Conservation (phyloP, 2,329 filamentous ascomycete genomes). For the Cladorrhinum sp. region DNA sequence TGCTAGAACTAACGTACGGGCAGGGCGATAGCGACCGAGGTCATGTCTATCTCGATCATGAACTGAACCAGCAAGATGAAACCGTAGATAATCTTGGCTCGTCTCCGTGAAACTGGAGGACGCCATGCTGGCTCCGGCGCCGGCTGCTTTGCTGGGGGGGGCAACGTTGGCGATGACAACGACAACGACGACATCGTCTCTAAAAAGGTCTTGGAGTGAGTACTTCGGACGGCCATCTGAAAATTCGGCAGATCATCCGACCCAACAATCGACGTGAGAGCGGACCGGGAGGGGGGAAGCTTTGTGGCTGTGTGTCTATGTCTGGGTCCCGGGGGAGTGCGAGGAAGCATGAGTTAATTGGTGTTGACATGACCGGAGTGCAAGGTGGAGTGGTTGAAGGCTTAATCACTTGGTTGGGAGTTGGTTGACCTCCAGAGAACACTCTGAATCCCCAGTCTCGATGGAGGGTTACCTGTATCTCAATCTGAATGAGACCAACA, state of each 20-base stretch:
- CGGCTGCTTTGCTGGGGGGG: neutral
- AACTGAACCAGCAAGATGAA: constrained; percentile 26
- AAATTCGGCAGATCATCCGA: neutral
- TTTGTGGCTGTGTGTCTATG: too few relatives aligned
- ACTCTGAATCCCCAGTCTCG: too few relatives aligned
- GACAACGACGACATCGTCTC: neutral
- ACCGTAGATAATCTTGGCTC: constrained; percentile 20
- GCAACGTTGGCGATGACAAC: neutral
- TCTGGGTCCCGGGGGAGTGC: too few relatives aligned
- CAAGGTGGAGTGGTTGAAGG: neutral
- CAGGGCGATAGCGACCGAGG: constrained; percentile 25
- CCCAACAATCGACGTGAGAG: neutral
- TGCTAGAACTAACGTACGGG: constrained; percentile 15
- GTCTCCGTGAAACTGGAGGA: constrained; percentile 7
- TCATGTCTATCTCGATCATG: constrained; percentile 26
- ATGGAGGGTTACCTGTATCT: too few relatives aligned
- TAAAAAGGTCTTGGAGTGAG: neutral
- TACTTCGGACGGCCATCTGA: neutral
- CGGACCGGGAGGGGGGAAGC: neutral
- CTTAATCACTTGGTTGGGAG: neutral
- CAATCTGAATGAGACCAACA: too few relatives aligned
- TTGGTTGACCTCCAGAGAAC: too few relatives aligned
- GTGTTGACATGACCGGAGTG: neutral
- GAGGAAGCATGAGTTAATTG: neutral
- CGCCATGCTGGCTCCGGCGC: neutral